Evolutionary conservation across 2,329 filamentous ascomycete genomes (phyloP).

Genomic region (Microsporum ferrugineum): DNA sequence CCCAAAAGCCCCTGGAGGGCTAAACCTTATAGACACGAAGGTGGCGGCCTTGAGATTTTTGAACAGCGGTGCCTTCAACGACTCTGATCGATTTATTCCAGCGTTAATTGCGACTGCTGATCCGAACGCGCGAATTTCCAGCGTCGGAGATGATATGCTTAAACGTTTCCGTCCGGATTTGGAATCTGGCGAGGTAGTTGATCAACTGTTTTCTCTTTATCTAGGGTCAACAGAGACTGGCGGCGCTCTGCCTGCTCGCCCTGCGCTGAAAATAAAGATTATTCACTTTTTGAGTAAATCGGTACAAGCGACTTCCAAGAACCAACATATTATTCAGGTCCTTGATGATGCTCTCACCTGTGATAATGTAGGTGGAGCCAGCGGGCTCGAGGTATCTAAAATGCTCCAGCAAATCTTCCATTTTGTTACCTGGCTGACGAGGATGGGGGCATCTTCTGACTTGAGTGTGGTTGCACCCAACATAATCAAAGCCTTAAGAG

Average conservation of each 20-base stretch:
- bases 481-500: slow-evolving; percentile 56
- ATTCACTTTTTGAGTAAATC: slow-evolving; percentile 68
- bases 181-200: slow-evolving; percentile 54
- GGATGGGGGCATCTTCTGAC: slow-evolving; percentile 52
- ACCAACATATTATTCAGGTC: neutral
- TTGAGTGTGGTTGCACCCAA: slow-evolving; percentile 55
- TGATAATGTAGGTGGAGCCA: slow-evolving; percentile 28
- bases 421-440: slow-evolving; percentile 77
- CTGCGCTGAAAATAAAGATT: slow-evolving; percentile 65
- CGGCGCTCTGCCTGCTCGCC: slow-evolving; percentile 42
- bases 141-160: slow-evolving; percentile 78
- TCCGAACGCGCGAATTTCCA: slow-evolving; percentile 60
- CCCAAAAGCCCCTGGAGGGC: slow-evolving; percentile 45
- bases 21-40: slow-evolving; percentile 60
- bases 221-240: slow-evolving; percentile 44
- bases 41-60: slow-evolving; percentile 59
- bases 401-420: slow-evolving; percentile 72
- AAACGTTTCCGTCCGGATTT: slow-evolving; percentile 62
- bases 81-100: slow-evolving; percentile 71
- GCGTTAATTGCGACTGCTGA: slow-evolving; percentile 75
- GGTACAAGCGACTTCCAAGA: slow-evolving; percentile 4
- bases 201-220: slow-evolving; percentile 61
- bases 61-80: slow-evolving; percentile 72
- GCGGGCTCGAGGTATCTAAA: slow-evolving; percentile 63
- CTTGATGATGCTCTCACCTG: neutral